phyloP scores from a whole-genome alignment of 331 rosid species.

The Ulmus americana region DNA sequence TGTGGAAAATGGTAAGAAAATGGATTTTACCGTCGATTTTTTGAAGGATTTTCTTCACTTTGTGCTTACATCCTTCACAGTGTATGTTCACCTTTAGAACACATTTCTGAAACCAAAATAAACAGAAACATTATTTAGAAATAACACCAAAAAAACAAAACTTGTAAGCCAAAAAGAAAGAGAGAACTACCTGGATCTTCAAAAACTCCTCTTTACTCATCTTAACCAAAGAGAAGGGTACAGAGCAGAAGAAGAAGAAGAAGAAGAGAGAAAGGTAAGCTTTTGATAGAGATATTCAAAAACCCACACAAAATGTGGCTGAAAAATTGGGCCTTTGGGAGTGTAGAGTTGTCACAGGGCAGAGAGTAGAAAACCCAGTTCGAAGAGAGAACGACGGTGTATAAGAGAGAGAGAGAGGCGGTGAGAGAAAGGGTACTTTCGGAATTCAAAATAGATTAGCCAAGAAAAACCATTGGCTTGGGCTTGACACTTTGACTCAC shows the following conservation, averaged over 20 bases:
- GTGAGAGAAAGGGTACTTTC: constrained; percentile 21
- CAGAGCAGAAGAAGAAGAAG: not conserved
- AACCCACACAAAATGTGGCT: too few species aligned
- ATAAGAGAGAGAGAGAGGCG: constrained; percentile 21
- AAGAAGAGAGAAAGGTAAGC: constrained; percentile 6
- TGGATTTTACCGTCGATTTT: constrained; percentile 66
- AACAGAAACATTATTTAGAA: constrained; percentile 25
- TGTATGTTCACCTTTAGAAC: constrained; percentile 94
- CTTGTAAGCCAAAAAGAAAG: not conserved
- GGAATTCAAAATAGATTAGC: not conserved
- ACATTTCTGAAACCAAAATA: constrained; percentile 67
- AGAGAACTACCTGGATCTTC: constrained; percentile 76
- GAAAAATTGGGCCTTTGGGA: too few species aligned
- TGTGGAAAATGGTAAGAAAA: not conserved
- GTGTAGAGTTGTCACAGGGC: not conserved
- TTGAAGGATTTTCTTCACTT: constrained; percentile 90
- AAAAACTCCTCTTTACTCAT: constrained; percentile 93
- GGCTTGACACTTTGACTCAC: too few species aligned
- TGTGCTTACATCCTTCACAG: constrained; percentile 91
- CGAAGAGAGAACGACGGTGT: not conserved
- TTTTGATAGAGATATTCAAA: constrained; percentile 10
- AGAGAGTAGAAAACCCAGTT: constrained; percentile 9
- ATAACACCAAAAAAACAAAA: not conserved
- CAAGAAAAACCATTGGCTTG: too few species aligned
- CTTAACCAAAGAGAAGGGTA: constrained; percentile 25